phyloP scores from a whole-genome alignment of 768 basidiomycete genomes.

The Gloeostereum incarnatum region DNA sequence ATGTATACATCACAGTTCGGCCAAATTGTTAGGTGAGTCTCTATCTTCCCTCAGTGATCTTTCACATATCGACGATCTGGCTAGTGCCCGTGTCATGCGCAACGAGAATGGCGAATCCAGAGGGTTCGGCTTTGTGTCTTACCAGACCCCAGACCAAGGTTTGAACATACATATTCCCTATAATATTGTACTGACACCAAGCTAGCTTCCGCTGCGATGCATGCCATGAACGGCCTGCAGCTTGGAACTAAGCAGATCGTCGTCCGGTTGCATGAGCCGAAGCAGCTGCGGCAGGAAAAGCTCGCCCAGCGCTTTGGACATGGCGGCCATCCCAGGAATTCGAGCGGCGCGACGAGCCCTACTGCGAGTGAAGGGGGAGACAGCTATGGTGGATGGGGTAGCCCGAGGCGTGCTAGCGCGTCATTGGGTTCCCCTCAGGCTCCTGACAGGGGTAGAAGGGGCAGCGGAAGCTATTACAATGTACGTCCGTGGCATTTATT shows the following conservation, averaged over 20 bases:
- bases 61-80: not conserved
- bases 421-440: conserved; percentile 57
- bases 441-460: conserved; percentile 59
- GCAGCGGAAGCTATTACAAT: conserved; percentile 83
- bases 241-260: conserved; percentile 73
- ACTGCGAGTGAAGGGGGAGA: conserved; percentile 78
- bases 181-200: conserved; percentile 3
- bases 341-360: conserved; percentile 81
- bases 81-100: conserved; percentile 88
- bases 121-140: conserved; percentile 90
- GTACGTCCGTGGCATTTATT: conserved; percentile 28
- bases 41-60: not conserved
- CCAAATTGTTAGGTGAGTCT: conserved; percentile 73
- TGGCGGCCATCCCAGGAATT: conserved; percentile 72
- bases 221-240: conserved; percentile 69
- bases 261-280: conserved; percentile 86
- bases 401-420: conserved; percentile 50
- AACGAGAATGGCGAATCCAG: conserved; percentile 75
- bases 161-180: conserved; percentile 5
- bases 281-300: conserved; percentile 85
- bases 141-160: conserved; percentile 80
- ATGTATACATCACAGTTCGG: conserved; percentile 49
- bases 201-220: conserved; percentile 64
- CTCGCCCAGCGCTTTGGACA: conserved; percentile 73
- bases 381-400: conserved; percentile 63